Conservation (phyloP, 2,329 filamentous ascomycete species). For the Mollisiaceae sp. region DNA sequence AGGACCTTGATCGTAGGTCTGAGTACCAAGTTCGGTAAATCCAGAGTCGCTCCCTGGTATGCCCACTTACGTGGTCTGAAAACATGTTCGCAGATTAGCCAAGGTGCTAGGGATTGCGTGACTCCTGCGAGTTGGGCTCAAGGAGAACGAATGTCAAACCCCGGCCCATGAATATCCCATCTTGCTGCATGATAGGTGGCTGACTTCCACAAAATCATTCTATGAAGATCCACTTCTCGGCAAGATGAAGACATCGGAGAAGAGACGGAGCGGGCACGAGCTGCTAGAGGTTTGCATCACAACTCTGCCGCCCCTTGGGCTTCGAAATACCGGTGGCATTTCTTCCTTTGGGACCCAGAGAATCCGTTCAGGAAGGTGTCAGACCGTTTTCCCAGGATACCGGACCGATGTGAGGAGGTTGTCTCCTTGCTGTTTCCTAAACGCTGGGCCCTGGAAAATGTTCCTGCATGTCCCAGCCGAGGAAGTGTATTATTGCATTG, state of each 20-base stretch:
- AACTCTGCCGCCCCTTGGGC: background rate
- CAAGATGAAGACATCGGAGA: background rate
- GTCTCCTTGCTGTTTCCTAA: background rate
- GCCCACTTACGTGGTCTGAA: background rate
- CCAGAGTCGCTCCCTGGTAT: background rate
- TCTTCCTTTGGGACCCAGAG: background rate
- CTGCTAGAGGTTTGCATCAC: background rate
- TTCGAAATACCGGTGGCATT: background rate
- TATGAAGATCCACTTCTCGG: background rate
- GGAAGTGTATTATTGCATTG: background rate
- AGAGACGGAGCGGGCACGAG: background rate
- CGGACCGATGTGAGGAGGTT: background rate
- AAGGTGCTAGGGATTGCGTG: background rate
- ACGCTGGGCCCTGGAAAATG: background rate
- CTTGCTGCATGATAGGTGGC: background rate
- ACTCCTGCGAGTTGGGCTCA: background rate
- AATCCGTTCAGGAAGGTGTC: conserved; percentile 4
- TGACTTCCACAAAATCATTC: conserved; percentile 1
- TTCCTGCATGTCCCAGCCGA: background rate
- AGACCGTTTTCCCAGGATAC: background rate
- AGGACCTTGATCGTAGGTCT: background rate
- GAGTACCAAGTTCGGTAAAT: background rate
- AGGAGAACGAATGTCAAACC: background rate
- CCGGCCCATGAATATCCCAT: background rate
- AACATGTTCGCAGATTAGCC: background rate